Conservation (phyloP, 2,329 filamentous ascomycete species). For the Trichoderma sp. region DNA sequence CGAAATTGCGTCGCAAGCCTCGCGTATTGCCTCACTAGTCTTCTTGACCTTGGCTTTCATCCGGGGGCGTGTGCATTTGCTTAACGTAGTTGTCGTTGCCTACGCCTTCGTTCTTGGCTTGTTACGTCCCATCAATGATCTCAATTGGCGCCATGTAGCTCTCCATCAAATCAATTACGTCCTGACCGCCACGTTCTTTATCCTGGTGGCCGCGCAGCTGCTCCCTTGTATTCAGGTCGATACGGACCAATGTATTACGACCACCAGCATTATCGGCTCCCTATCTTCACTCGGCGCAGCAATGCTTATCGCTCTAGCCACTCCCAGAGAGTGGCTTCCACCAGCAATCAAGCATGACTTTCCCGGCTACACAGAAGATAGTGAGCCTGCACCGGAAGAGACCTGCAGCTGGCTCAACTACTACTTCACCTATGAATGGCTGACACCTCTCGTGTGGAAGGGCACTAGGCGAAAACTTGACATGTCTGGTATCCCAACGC, state of each 20-base stretch:
- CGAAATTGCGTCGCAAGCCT: conserved; percentile 49
- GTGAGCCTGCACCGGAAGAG: conserved; percentile 54
- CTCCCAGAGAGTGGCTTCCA: conserved; percentile 56
- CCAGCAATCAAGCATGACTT: conserved; percentile 47
- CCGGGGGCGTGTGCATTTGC: conserved; percentile 41
- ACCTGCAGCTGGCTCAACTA: conserved; percentile 58
- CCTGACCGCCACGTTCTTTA: conserved; percentile 43
- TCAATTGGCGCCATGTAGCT: conserved; percentile 51
- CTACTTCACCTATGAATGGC: conserved; percentile 56
- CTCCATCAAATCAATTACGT: conserved; percentile 56
- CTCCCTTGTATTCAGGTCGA: conserved; percentile 50
- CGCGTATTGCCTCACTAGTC: conserved; percentile 46
- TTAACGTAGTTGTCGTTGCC: conserved; percentile 43
- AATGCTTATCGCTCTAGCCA: conserved; percentile 47
- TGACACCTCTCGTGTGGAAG: conserved; percentile 54
- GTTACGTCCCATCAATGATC: conserved; percentile 46
- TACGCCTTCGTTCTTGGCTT: conserved; percentile 52
- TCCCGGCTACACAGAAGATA: conserved; percentile 43
- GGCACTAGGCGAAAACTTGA: conserved; percentile 51
- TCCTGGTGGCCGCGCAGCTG: conserved; percentile 45
- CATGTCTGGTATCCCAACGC: conserved; percentile 51
- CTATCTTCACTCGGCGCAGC: conserved; percentile 45
- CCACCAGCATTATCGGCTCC: conserved; percentile 41
- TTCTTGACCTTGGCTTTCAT: conserved; percentile 46
- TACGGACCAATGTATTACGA: conserved; percentile 36